phyloP scores from a whole-genome alignment of 495 filamentous ascomycete species.

The Penicillium canescens region DNA sequence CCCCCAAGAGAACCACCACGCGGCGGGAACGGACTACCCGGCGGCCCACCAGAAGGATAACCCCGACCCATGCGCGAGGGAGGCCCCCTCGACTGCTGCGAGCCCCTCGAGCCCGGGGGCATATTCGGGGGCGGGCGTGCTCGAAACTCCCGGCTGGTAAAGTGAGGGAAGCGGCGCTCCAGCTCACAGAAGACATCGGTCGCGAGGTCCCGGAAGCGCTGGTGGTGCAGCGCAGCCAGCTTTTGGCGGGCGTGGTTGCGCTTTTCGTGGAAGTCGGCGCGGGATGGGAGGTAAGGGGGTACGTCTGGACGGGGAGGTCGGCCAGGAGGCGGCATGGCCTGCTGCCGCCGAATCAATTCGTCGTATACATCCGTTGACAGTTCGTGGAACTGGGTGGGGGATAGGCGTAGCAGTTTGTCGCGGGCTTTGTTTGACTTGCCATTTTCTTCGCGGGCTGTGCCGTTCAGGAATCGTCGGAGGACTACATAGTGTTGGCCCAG shows the following conservation, averaged over 20 bases:
- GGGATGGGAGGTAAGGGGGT: slow-evolving; percentile 75
- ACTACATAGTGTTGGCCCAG: slow-evolving; percentile 80
- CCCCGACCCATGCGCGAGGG: slow-evolving; percentile 37
- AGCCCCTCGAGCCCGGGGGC: slow-evolving; percentile 38
- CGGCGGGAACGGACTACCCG: slow-evolving; percentile 43
- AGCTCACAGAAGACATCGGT: slow-evolving; percentile 96
- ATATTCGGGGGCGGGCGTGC: slow-evolving; percentile 42
- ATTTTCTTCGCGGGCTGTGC: slow-evolving; percentile 71
- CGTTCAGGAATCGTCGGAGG: slow-evolving; percentile 71
- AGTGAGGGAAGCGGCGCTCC: slow-evolving; percentile 85
- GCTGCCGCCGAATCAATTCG: slow-evolving; percentile 84
- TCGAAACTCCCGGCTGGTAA: slow-evolving; percentile 65
- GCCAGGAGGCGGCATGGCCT: slow-evolving; percentile 56
- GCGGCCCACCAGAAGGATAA: slow-evolving; percentile 41
- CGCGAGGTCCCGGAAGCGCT: slow-evolving; percentile 85
- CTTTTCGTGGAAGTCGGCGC: slow-evolving; percentile 89
- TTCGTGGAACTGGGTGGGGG: slow-evolving; percentile 91
- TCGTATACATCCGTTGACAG: slow-evolving; percentile 97
- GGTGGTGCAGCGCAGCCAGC: slow-evolving; percentile 79
- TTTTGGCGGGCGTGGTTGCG: slow-evolving; percentile 95
- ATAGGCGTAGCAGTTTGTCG: slow-evolving; percentile 88
- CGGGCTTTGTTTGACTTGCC: slow-evolving; percentile 81
- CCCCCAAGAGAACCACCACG: slow-evolving; percentile 47
- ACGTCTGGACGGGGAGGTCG: slow-evolving; percentile 52
- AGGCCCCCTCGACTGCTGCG: slow-evolving; percentile 40